Conservation (phyloP, 2,329 filamentous ascomycete genomes). For the Zelopaecilomyces penicillatus region DNA sequence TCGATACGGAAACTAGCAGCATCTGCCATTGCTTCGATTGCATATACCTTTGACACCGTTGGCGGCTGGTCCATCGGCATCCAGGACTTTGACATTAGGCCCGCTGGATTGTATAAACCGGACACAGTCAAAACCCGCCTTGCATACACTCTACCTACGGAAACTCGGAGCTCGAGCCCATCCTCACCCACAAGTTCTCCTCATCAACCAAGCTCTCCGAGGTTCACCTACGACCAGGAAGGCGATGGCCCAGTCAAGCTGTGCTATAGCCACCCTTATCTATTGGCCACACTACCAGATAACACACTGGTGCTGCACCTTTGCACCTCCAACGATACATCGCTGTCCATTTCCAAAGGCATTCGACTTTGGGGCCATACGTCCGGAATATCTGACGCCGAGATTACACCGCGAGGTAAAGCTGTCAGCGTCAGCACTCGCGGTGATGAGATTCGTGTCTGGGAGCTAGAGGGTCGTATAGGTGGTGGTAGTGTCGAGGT, state of each 20-base stretch:
- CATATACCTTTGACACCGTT: slow-evolving; percentile 71
- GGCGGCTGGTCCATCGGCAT: slow-evolving; percentile 84
- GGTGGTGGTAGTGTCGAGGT: slow-evolving; percentile 47
- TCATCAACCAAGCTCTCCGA: slow-evolving; percentile 8
- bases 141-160: slow-evolving; percentile 27
- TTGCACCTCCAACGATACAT: slow-evolving; percentile 61
- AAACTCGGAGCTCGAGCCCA: slow-evolving; percentile 14
- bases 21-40: slow-evolving; percentile 71
- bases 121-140: slow-evolving; percentile 28
- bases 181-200: slow-evolving; percentile 7
- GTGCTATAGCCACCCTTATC: slow-evolving; percentile 72
- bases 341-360: slow-evolving; percentile 62
- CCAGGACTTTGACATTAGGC: slow-evolving; percentile 69
- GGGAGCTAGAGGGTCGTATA: slow-evolving; percentile 74
- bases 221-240: slow-evolving; percentile 8
- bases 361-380: slow-evolving; percentile 86
- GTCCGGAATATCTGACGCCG: slow-evolving; percentile 75
- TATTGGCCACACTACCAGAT: slow-evolving; percentile 74
- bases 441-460: slow-evolving; percentile 75
- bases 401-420: slow-evolving; percentile 77
- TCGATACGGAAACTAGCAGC: slow-evolving; percentile 62
- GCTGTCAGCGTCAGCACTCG: slow-evolving; percentile 79
- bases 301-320: slow-evolving; percentile 81
- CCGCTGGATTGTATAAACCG: slow-evolving; percentile 17
- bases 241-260: slow-evolving; percentile 49